Conservation (phyloP, 2,329 filamentous ascomycete species). For the Ophiostoma novo-ulmi region DNA sequence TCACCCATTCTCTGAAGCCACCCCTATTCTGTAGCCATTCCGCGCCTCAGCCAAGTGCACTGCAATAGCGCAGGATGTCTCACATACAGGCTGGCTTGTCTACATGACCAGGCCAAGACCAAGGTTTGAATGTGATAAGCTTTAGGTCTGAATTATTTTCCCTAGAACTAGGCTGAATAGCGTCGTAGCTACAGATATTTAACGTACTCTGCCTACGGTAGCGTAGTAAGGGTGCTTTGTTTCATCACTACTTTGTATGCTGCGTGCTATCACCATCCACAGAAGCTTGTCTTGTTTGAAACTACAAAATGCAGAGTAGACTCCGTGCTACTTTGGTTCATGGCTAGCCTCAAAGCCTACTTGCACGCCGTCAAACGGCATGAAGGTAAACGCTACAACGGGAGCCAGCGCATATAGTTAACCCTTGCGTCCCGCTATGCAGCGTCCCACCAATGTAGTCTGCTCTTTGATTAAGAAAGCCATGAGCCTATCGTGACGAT, state of each 20-base stretch:
- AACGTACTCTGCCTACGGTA: no score
- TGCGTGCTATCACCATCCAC: neutral
- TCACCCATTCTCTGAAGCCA: neutral
- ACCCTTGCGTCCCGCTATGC: neutral
- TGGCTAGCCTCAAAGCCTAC: no score
- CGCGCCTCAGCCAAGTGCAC: no score
- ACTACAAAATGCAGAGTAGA: slow-evolving; percentile 4
- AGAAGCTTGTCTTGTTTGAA: neutral
- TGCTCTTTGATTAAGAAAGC: no score
- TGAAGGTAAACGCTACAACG: neutral
- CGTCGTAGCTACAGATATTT: no score
- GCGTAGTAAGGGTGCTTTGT: neutral
- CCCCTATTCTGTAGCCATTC: no score
- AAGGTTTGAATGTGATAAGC: neutral
- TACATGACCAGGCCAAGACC: neutral
- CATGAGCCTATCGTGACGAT: no score
- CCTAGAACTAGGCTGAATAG: neutral
- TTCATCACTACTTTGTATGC: neutral
- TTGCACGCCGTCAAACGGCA: neutral
- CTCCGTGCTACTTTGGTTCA: neutral
- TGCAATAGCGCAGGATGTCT: neutral
- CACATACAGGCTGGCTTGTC: neutral
- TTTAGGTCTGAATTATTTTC: neutral
- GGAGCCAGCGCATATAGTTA: neutral
- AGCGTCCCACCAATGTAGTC: neutral